These are phyloP conservation scores for Pseudocercospora fuligena DNA, from an alignment of 2,329 filamentous ascomycete genomes.

Conservation along the genomic window DNA sequence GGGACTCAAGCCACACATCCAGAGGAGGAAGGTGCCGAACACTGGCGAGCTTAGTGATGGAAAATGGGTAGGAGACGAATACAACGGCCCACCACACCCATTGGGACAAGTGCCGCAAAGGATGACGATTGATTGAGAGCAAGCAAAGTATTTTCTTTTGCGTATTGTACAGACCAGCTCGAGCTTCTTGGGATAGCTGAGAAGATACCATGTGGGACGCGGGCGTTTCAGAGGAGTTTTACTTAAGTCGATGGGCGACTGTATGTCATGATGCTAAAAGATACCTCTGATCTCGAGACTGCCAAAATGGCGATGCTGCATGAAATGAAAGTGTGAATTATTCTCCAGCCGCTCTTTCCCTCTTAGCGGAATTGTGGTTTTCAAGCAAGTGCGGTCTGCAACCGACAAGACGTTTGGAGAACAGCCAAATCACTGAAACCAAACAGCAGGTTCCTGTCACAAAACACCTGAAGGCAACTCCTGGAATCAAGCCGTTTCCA, in stretches of 20 bases:
- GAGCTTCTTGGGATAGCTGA: slow-evolving; percentile 7
- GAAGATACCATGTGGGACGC: slow-evolving; percentile 6
- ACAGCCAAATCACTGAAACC: too few relatives aligned
- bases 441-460: too few relatives aligned
- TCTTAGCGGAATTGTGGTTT: neutral
- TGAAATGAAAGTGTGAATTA: slow-evolving; percentile 12
- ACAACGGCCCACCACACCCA: slow-evolving; percentile 35
- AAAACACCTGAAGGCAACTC: too few relatives aligned
- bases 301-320: slow-evolving; percentile 8
- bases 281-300: slow-evolving; percentile 7
- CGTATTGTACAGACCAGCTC: slow-evolving; percentile 8
- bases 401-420: too few relatives aligned
- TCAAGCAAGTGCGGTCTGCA: too few relatives aligned
- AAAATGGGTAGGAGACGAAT: slow-evolving; percentile 31
- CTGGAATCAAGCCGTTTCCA: too few relatives aligned
- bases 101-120: slow-evolving; percentile 38
- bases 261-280: slow-evolving; percentile 3
- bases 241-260: neutral
- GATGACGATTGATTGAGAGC: slow-evolving; percentile 55
- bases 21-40: slow-evolving; percentile 40
- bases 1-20: slow-evolving; percentile 85
- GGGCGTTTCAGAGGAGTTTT: slow-evolving; percentile 6
- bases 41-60: slow-evolving; percentile 25
- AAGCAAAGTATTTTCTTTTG: neutral
- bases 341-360: neutral